Evolutionary conservation across 2,329 filamentous ascomycete genomes (phyloP), one percentile per base, ranked within the genome.

Genomic region (Aspergillus thermomutatus): DNA sequence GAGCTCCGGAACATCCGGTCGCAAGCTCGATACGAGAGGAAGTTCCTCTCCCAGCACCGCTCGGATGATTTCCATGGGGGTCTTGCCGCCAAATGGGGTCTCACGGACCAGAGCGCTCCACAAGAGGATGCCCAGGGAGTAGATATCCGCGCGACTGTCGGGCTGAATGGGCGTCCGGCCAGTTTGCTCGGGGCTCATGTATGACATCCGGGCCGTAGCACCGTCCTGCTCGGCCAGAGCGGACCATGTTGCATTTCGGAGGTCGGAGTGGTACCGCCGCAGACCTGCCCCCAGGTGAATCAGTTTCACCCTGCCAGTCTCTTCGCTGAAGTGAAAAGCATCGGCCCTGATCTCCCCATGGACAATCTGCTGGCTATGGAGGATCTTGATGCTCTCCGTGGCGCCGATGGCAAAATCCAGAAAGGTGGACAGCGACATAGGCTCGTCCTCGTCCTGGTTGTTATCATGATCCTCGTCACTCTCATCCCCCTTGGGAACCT

Each of bases 101-200:
- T 87, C 84, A 26, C 92, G 91, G 1, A 90, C 90, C 47, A 96
- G 79, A 67, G 95, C 83, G 8, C 85, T 90, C 88, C 91, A 97
- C 72, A 97, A 92, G 1, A 97, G 75, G 41, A 97, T 87, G 3
- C 93, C 93, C 1, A 97, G 79, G 0, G 91, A 92, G 76, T 97
- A 97, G 31, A 97, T 95, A 72, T 97, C 93, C 14, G 93, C 97
- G 45, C 93, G 85, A 46, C 85, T 90, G 74, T 97, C 93, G 1
- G 93, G 93, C 72, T 96, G 92, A 3, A 90, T 91, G 2, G 92
- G 90, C 83, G 97, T 89, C 21, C 93, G 87, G 11, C 93, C 93
- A 1, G 93, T 97, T 77, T 97, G 93, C 70, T 97, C 93, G 0
- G 93, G 92, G 49, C 92, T 93, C 69, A 97, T 95, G 69, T 91